Conservation (phyloP, 1,284 basidiomycete genomes). For the Albatrellus sp. region DNA sequence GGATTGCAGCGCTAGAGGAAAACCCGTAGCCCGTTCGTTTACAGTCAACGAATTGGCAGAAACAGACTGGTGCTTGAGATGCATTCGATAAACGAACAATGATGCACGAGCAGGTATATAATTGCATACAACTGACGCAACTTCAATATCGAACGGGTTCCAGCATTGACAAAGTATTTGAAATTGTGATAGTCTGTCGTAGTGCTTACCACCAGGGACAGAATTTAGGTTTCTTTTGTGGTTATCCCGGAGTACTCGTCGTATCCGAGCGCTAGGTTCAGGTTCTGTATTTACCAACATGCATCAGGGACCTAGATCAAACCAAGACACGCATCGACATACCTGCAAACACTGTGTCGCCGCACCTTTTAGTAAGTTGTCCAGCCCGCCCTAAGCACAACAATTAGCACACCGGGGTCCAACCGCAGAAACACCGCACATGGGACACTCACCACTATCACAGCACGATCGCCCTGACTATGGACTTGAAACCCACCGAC, state of each 20-base stretch:
- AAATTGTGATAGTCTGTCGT: no score
- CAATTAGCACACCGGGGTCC: slow-evolving; percentile 6
- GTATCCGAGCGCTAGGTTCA: slow-evolving; percentile 90
- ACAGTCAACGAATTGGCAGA: no score
- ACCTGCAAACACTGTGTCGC: slow-evolving; percentile 96
- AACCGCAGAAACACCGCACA: slow-evolving; percentile 6
- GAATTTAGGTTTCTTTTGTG: slow-evolving; percentile 6
- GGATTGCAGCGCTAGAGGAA: no score
- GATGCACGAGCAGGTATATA: no score
- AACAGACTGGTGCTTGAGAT: no score
- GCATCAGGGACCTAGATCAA: not conserved
- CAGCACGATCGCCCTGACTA: slow-evolving; percentile 77
- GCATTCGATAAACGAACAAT: no score
- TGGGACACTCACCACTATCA: slow-evolving; percentile 63
- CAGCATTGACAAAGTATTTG: no score
- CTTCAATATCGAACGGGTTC: no score
- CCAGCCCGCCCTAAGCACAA: slow-evolving; percentile 64
- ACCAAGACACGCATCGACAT: slow-evolving; percentile 15
- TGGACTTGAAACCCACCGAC: slow-evolving; percentile 95
- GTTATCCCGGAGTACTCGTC: slow-evolving; percentile 86
- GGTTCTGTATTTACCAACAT: slow-evolving; percentile 45
- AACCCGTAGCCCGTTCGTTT: no score
- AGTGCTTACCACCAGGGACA: no score
- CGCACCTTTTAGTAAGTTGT: slow-evolving; percentile 95
- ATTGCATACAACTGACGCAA: no score